Evolutionary conservation across 2,329 filamentous ascomycete genomes (phyloP).

Genomic region (Botrytis sinoallii): DNA sequence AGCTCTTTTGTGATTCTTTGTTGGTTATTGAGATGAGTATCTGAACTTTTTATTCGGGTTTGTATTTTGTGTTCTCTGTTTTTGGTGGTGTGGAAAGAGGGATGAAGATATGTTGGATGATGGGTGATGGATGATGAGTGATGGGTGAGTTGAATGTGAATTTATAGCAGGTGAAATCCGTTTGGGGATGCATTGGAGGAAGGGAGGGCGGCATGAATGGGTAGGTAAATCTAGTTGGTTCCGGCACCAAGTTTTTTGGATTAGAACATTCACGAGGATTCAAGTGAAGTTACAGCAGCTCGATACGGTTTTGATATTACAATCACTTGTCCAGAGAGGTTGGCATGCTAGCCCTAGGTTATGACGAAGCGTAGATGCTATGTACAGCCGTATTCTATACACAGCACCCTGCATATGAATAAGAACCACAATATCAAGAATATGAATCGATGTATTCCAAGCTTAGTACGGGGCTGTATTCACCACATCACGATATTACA

Average conservation of each 20-base stretch:
- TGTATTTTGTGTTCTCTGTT: not conserved
- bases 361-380: too few species aligned
- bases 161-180: not conserved
- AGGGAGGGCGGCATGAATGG: too few species aligned
- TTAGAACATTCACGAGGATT: not conserved
- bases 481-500: not conserved
- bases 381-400: not conserved
- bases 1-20: not conserved
- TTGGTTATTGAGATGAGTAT: not conserved
- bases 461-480: not conserved
- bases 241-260: too few species aligned
- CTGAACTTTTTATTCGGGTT: accelerated
- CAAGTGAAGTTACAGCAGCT: too few species aligned
- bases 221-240: too few species aligned
- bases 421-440: not conserved
- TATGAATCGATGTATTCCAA: not conserved
- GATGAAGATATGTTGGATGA: too few species aligned
- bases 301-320: not conserved
- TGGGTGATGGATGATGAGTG: not conserved
- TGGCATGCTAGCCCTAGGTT: too few species aligned
- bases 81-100: not conserved
- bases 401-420: not conserved
- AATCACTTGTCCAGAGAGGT: not conserved
- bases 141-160: not conserved
- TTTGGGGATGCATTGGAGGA: not conserved